Evolutionary conservation across 495 filamentous ascomycete species (phyloP), one percentile per base, ranked within the genome.

Genomic region (Penicillium bialowiezense): DNA sequence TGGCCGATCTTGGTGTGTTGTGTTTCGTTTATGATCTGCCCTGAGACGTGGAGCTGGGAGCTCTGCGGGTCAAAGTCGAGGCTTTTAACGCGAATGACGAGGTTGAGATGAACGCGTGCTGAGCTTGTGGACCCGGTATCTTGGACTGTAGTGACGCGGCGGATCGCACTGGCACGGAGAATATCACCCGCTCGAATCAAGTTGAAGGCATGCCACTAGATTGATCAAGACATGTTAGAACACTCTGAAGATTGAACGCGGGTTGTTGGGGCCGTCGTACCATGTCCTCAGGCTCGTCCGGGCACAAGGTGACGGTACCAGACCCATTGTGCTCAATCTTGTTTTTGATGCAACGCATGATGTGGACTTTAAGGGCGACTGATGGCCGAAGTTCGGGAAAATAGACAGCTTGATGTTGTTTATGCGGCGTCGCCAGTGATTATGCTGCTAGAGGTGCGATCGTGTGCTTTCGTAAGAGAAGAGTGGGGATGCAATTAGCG

Each of bases 231-330:
- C 39, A 13, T 43, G 23, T 51, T 26, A 50, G 36, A 21, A 45
- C 26, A 42, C 50, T 44, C 38, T 14, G 7, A 34, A 24, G 21
- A 23, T 44, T 18, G 33, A 14, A 49, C 37, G 19, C 21, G 20
- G 21, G 40, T 26, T 21, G 7, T 37, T 47, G 42, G 46, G 46
- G 44, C 46, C 41, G 28, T 50, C 52, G 47, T 75, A 91, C 89
- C 91, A 98, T 96, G 67, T 98, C 93, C 72, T 97, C 93, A 24
- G 91, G 89, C 59, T 96, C 93, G 62, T 90, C 84, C 2, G 93
- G 91, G 40, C 89, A 79, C 40, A 98, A 75, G 21, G 86, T 89
- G 54, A 96, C 82, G 46, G 73, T 82, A 9, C 88, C 89, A 3
- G 87, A 85, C 75, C 88, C 89, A 72, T 89, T 73, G 26, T 81